phyloP scores from a whole-genome alignment of 2,329 filamentous ascomycete genomes.

The Lachnellula arida region DNA sequence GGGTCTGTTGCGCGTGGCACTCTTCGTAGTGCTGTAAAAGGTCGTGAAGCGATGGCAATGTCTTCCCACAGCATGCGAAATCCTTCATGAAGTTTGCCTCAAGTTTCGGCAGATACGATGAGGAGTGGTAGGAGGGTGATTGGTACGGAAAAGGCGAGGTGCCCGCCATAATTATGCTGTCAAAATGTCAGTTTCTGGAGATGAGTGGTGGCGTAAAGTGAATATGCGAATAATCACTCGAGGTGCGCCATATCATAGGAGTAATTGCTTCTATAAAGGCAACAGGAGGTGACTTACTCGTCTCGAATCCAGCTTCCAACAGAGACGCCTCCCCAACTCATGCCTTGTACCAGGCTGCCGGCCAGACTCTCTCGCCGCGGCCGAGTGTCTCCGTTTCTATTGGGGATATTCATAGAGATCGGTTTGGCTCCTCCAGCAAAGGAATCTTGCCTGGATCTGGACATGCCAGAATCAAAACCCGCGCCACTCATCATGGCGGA shows the following conservation, averaged over 20 bases:
- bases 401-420: conserved; percentile 61
- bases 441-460: conserved; percentile 53
- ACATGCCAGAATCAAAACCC: conserved; percentile 51
- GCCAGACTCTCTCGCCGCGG: conserved; percentile 58
- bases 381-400: conserved; percentile 53
- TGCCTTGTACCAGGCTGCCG: conserved; percentile 68
- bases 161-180: conserved; percentile 88
- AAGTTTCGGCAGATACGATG: conserved; percentile 91
- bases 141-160: conserved; percentile 89
- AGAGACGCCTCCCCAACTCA: conserved; percentile 96
- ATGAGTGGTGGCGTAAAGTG: conserved; percentile 21
- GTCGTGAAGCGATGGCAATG: conserved; percentile 87
- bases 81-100: conserved; percentile 98
- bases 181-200: conserved; percentile 21
- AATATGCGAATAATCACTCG: conserved; percentile 2
- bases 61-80: conserved; percentile 90
- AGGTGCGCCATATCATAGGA: neutral
- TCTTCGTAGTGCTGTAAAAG: conserved; percentile 96
- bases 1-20: conserved; percentile 71
- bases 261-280: conserved; percentile 12
- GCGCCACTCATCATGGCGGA: conserved; percentile 55
- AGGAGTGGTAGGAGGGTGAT: conserved; percentile 94
- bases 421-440: conserved; percentile 62
- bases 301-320: conserved; percentile 96
- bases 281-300: conserved; percentile 65